Percentiles rank a stretch among this genome's conserved stretches.
phyloP scores from a whole-genome alignment of 1,284 basidiomycete genomes.

The Trichosporon coremiiforme region DNA sequence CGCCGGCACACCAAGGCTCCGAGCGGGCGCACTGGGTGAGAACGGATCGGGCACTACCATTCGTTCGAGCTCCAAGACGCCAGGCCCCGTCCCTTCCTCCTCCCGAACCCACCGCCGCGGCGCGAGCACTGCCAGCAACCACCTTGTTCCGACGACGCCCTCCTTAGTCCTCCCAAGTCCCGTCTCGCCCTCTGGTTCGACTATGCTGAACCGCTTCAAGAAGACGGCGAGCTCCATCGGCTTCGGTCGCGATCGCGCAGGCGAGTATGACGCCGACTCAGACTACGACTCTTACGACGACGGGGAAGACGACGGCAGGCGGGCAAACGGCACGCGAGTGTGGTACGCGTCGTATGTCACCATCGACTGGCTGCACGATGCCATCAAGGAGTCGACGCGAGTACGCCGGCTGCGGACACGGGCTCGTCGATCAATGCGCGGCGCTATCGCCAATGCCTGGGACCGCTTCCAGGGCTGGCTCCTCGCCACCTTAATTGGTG shows the following conservation, averaged over 20 bases:
- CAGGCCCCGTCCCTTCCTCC: conserved; percentile 7
- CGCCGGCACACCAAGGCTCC: conserved; percentile 11
- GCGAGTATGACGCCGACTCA: conserved; percentile 40
- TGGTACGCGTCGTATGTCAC: conserved; percentile 73
- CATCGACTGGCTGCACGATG: conserved; percentile 85
- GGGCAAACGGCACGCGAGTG: conserved; percentile 81
- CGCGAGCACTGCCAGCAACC: not conserved
- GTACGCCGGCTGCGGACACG: conserved; percentile 68
- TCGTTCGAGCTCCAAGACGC: not conserved
- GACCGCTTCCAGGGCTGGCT: conserved; percentile 90
- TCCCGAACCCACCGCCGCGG: conserved; percentile 11
- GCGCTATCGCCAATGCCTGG: conserved; percentile 67
- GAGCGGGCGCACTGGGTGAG: not conserved
- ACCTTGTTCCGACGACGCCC: not conserved
- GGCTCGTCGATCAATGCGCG: conserved; percentile 68
- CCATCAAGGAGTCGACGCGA: conserved; percentile 84
- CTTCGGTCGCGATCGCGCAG: conserved; percentile 37
- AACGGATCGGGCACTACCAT: not conserved
- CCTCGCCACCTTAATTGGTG: conserved; percentile 71
- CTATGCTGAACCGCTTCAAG: conserved; percentile 29
- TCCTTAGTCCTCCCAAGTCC: conserved; percentile 5
- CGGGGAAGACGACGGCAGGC: conserved; percentile 59
- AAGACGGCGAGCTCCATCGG: conserved; percentile 47
- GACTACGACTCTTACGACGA: conserved; percentile 42
- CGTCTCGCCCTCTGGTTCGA: not conserved